Evolutionary conservation across 305 asterid genomes (phyloP).

Genomic region (Fraxinus baroniana): DNA sequence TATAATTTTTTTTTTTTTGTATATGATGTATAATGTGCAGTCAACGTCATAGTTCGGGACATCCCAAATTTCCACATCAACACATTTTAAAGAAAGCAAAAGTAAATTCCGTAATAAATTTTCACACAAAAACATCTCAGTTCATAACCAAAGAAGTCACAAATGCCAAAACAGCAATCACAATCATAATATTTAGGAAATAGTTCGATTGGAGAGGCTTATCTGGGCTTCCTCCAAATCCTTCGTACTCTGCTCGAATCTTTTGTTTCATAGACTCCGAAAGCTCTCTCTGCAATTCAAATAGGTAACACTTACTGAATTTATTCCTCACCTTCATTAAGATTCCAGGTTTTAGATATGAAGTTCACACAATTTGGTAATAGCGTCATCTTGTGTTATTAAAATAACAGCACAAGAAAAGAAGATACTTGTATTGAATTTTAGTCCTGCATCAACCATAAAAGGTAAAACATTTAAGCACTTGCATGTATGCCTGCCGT

Average conservation of each 20-base stretch:
- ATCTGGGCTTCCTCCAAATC: constrained; percentile 86
- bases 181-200: constrained; percentile 81
- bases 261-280: constrained; percentile 89
- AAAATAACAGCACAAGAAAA: constrained; percentile 52
- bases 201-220: constrained; percentile 90
- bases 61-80: neutral
- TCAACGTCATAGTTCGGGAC: neutral
- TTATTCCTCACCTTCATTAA: constrained; percentile 45
- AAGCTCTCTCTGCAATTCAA: constrained; percentile 90
- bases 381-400: constrained; percentile 59
- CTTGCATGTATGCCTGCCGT: constrained; percentile 7
- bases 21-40: neutral
- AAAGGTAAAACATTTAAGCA: constrained; percentile 32
- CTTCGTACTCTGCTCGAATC: constrained; percentile 89
- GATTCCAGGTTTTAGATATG: constrained; percentile 42
- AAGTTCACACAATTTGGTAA: constrained; percentile 47
- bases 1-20: neutral
- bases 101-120: neutral
- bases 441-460: constrained; percentile 79
- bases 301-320: constrained; percentile 47
- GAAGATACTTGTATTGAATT: constrained; percentile 50
- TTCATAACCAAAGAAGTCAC: constrained; percentile 72
- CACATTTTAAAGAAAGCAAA: neutral
- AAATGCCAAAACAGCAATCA: constrained; percentile 74
- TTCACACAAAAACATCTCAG: constrained; percentile 34